These are phyloP conservation scores for Penicillium sp. DNA, from an alignment of 2,329 filamentous ascomycete species.

Conservation along the genomic window DNA sequence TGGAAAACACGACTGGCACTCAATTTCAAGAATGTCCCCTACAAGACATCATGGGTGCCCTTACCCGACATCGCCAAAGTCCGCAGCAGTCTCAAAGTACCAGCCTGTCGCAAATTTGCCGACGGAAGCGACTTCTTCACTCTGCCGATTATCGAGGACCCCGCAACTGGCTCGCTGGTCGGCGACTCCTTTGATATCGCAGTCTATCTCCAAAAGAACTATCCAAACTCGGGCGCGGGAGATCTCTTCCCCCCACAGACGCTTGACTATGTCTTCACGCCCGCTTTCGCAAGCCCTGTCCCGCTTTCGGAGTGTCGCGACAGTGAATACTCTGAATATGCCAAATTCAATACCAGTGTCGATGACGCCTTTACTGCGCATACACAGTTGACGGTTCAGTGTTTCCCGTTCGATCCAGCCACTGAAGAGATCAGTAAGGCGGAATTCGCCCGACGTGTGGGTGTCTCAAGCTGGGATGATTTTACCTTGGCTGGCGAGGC, in stretches of 20 bases:
- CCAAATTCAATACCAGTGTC: constrained; percentile 56
- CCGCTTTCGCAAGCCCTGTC: constrained; percentile 32
- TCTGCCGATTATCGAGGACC: constrained; percentile 59
- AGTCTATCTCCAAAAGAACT: constrained; percentile 57
- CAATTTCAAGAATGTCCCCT: constrained; percentile 53
- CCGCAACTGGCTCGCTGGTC: constrained; percentile 43
- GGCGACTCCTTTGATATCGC: constrained; percentile 70
- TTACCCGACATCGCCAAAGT: constrained; percentile 55
- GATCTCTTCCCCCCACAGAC: constrained; percentile 52
- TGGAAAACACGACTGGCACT: constrained; percentile 55
- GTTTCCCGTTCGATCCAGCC: constrained; percentile 55
- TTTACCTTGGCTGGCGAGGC: constrained; percentile 43
- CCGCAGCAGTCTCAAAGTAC: constrained; percentile 51
- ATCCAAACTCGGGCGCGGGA: constrained; percentile 48
- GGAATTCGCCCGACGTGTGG: constrained; percentile 53
- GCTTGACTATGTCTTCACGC: constrained; percentile 45
- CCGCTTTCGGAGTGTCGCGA: constrained; percentile 43
- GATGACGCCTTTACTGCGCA: constrained; percentile 58
- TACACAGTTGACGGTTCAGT: constrained; percentile 42
- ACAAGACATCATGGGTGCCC: constrained; percentile 56
- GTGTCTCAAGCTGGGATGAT: constrained; percentile 44
- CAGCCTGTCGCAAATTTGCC: constrained; percentile 56
- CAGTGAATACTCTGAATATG: constrained; percentile 41
- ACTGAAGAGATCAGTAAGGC: constrained; percentile 49
- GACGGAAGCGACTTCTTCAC: constrained; percentile 63